Conservation (phyloP, 2,329 filamentous ascomycete genomes). For the Bisporella sp. region DNA sequence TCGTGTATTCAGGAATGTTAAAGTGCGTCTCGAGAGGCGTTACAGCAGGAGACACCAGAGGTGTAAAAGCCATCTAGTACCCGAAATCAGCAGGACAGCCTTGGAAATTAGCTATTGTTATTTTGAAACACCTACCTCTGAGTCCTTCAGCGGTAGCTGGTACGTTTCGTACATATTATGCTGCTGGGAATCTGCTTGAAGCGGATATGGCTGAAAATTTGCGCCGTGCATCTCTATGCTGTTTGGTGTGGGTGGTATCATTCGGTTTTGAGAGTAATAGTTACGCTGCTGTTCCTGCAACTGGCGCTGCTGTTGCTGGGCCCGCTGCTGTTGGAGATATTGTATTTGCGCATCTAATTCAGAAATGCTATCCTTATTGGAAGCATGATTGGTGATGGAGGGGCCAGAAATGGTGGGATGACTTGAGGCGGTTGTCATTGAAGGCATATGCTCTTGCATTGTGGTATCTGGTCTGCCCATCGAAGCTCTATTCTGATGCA, state of each 20-base stretch:
- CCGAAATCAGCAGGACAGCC: constrained; percentile 3
- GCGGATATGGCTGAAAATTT: constrained; percentile 48
- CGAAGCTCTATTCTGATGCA: constrained; percentile 28
- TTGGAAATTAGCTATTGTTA: neutral
- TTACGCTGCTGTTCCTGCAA: constrained; percentile 42
- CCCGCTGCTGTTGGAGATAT: constrained; percentile 56
- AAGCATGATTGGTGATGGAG: constrained; percentile 36
- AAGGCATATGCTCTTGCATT: constrained; percentile 39
- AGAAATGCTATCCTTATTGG: constrained; percentile 43
- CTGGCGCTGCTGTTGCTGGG: constrained; percentile 44
- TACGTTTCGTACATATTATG: constrained; percentile 56
- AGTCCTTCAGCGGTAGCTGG: constrained; percentile 57
- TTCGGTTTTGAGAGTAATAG: constrained; percentile 48
- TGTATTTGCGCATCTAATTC: constrained; percentile 61
- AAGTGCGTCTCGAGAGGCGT: constrained; percentile 72
- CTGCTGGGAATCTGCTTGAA: constrained; percentile 43
- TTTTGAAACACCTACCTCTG: constrained; percentile 43
- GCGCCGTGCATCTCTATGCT: constrained; percentile 68
- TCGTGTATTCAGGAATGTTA: constrained; percentile 40
- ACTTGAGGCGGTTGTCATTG: constrained; percentile 37
- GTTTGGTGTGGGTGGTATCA: constrained; percentile 73
- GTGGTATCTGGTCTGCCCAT: constrained; percentile 36
- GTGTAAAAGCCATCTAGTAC: constrained; percentile 68
- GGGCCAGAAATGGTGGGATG: constrained; percentile 37
- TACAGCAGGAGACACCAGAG: constrained; percentile 76